Evolutionary conservation across 1,284 basidiomycete genomes (phyloP), one percentile per base, ranked within the genome.

Genomic region (Trichosporon asahii): DNA sequence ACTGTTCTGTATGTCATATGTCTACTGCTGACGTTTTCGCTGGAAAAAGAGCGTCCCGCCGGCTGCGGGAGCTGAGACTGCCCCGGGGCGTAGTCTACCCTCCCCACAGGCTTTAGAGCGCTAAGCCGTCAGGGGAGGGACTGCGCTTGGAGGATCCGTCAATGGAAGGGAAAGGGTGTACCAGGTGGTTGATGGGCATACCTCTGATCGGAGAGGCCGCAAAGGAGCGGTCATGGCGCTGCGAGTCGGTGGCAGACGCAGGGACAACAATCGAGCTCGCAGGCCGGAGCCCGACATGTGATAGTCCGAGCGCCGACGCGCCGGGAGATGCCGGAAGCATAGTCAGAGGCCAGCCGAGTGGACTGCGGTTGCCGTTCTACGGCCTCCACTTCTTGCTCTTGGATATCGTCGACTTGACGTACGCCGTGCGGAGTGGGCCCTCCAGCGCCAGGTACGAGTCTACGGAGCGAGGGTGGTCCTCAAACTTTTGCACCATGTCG

Each of bases 371-470:
- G 57, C 57, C 57, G 23, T 27, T 11, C 57, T 61, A 61, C 18
- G 57, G 57, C 57, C 57, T 18, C 57, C 57, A 61, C 57, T 61
- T 61, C 57, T 61, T 61, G 27, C 57, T 31, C 57, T 61, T 61
- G 29, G 57, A 61, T 9, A 61, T 61, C 7, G 57, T 61, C 27
- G 57, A 61, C 57, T 33, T 61, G 57, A 61, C 57, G 29, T 61
- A 61, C 11, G 57, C 57, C 11, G 57, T 61, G 18, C 67, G 63
- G 15, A 44, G 49, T 7, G 64, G 75, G 74, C 60, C 71, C 68
- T 65, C 74, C 66, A 68, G 76, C 0, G 79, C 80, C 35, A 82
- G 71, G 70, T 80, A 82, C 33, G 75, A 78, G 72, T 80, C 79
- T 8, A 76, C 78, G 9, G 76, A 72, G 8, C 72, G 73, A 29